A percentile compares a stretch with the other conserved stretches of the same genome.
Evolutionary conservation across 2,329 filamentous ascomycete genomes (phyloP).

Genomic region (Lanzia echinophila): DNA sequence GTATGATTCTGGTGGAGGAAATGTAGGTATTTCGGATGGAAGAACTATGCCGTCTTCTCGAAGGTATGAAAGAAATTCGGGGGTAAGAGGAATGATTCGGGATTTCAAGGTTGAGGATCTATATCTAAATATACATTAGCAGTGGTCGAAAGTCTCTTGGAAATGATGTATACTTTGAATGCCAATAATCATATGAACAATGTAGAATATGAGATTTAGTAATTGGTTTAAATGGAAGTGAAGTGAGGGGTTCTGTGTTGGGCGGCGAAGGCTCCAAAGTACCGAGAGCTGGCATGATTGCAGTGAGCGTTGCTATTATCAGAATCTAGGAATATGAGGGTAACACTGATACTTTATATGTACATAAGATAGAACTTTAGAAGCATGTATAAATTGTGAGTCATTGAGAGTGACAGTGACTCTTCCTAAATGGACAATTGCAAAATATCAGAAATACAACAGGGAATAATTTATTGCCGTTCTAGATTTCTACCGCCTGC

Average conservation of each 20-base stretch:
- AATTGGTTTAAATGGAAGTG: conserved; percentile 71
- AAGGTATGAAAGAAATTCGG: conserved; percentile 76
- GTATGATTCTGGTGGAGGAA: conserved; percentile 21
- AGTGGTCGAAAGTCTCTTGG: not conserved
- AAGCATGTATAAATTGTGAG: not conserved
- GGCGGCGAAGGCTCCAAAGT: conserved; percentile 5
- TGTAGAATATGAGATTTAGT: conserved; percentile 83
- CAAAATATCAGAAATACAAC: not conserved
- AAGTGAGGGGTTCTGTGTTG: conserved; percentile 24
- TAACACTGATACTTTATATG: not conserved
- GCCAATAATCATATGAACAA: conserved; percentile 92
- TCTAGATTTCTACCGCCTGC: too few species aligned
- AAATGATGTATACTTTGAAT: conserved; percentile 52
- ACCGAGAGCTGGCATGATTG: conserved; percentile 25
- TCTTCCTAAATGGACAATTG: conserved; percentile 14
- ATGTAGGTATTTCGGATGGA: conserved; percentile 49
- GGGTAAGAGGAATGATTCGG: conserved; percentile 69
- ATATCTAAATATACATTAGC: conserved; percentile 47
- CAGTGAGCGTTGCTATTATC: too few species aligned
- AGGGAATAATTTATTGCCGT: too few species aligned
- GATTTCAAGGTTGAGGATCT: conserved; percentile 78
- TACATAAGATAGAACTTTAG: too few species aligned
- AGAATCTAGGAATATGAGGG: too few species aligned
- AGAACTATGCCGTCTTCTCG: conserved; percentile 89
- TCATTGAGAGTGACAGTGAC: not conserved